These are phyloP conservation scores for Asterophora parasitica DNA, from an alignment of 768 basidiomycete species.

Conservation along the genomic window DNA sequence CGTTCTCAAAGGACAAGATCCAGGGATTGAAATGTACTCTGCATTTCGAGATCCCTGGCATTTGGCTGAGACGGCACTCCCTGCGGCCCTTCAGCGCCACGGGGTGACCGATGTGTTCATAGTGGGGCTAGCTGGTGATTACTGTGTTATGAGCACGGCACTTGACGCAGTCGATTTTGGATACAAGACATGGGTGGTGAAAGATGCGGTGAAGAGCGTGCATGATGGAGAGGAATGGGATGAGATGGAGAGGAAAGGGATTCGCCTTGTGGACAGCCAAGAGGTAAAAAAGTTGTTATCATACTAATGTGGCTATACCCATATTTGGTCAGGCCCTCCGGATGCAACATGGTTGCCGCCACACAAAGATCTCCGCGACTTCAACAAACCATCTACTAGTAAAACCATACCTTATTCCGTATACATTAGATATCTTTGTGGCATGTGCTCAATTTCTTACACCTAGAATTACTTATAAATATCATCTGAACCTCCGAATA, in stretches of 20 bases:
- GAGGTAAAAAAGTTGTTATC: conserved; percentile 24
- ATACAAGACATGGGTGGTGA: conserved; percentile 48
- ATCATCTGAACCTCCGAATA: too few relatives aligned
- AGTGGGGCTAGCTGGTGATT: conserved; percentile 72
- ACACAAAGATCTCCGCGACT: too few relatives aligned
- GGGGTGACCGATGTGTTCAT: conserved; percentile 57
- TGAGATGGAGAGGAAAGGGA: conserved; percentile 30
- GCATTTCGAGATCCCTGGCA: conserved; percentile 65
- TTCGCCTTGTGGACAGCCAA: conserved; percentile 25
- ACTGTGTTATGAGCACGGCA: conserved; percentile 63
- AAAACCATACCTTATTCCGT: too few relatives aligned
- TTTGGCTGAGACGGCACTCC: conserved; percentile 43
- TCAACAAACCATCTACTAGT: too few relatives aligned
- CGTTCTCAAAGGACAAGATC: conserved; percentile 51
- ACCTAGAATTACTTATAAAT: too few relatives aligned
- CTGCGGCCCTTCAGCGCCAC: conserved; percentile 32
- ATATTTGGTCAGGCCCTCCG: too few relatives aligned
- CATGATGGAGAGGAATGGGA: conserved; percentile 30
- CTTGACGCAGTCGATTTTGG: conserved; percentile 46
- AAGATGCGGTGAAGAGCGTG: conserved; percentile 44
- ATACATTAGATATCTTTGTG: too few relatives aligned
- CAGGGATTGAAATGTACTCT: conserved; percentile 72
- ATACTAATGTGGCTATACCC: neutral
- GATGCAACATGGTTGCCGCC: too few relatives aligned
- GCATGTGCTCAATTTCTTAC: too few relatives aligned